These are phyloP conservation scores for Solanum chiquidenum DNA, from an alignment of 257 asterid species.

Conservation along the genomic window DNA sequence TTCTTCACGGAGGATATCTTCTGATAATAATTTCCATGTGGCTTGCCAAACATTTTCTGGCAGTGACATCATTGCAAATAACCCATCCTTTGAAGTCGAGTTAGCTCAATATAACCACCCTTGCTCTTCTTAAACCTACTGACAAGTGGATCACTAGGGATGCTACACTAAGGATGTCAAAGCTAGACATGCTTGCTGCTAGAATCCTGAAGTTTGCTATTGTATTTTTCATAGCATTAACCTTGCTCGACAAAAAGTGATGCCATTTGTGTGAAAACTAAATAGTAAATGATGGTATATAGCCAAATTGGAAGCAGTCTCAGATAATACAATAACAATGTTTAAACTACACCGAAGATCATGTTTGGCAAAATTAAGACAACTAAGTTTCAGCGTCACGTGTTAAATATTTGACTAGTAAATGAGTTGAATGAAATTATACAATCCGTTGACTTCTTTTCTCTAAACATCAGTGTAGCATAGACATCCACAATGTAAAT, in stretches of 20 bases:
- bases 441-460: not conserved
- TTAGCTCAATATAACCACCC: not conserved
- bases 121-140: slow-evolving; percentile 21
- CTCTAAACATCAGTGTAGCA: not conserved
- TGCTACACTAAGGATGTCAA: slow-evolving; percentile 83
- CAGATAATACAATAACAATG: slow-evolving; percentile 9
- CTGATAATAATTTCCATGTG: not conserved
- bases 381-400: not conserved
- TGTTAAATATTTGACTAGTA: not conserved
- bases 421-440: not conserved
- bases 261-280: slow-evolving; percentile 88
- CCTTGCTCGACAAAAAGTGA: slow-evolving; percentile 73
- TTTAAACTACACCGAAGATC: not conserved
- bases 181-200: slow-evolving; percentile 90
- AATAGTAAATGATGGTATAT: slow-evolving; percentile 81
- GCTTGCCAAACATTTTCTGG: not conserved
- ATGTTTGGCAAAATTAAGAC: not conserved
- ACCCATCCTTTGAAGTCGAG: not conserved
- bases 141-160: slow-evolving; percentile 39
- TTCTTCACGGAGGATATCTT: not conserved
- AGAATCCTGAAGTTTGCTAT: slow-evolving; percentile 63
- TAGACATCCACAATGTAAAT: not conserved
- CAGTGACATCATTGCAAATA: not conserved
- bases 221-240: not conserved
- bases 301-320: slow-evolving; percentile 43